These are phyloP conservation scores for Ziziphus jujuba DNA, from an alignment of 306 rosid species.

Conservation along the genomic window DNA sequence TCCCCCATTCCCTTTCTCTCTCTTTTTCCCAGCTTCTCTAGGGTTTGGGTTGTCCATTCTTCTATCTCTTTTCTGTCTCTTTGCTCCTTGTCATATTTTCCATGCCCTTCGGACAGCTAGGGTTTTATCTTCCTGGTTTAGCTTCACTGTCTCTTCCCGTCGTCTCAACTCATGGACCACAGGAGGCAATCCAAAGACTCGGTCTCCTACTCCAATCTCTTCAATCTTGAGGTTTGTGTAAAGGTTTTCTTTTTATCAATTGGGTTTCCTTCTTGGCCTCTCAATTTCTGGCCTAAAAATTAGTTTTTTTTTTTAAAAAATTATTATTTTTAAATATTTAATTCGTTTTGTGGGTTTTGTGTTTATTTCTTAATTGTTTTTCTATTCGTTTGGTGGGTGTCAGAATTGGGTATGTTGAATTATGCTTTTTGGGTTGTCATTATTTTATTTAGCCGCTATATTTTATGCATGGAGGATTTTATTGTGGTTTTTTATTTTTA, in stretches of 20 bases:
- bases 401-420: constrained; percentile 4
- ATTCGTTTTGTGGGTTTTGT: background rate
- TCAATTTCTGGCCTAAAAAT: background rate
- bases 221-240: constrained; percentile 74
- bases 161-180: constrained; percentile 57
- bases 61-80: background rate
- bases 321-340: background rate
- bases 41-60: constrained; percentile 22
- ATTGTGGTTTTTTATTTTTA: constrained; percentile 10
- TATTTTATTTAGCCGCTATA: background rate
- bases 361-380: background rate
- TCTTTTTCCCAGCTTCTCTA: constrained; percentile 32
- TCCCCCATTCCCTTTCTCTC: constrained; percentile 16
- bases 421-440: constrained; percentile 17
- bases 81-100: constrained; percentile 24
- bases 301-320: constrained; percentile 14
- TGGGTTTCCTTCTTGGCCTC: background rate
- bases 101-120: constrained; percentile 38
- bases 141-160: constrained; percentile 17
- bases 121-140: constrained; percentile 21
- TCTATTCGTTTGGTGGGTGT: constrained; percentile 1
- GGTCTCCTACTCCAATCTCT: constrained; percentile 60
- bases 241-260: constrained; percentile 1
- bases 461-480: background rate
- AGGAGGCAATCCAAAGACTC: constrained; percentile 59